These are phyloP conservation scores for Erodium chrysanthum DNA, from an alignment of 441 rosid genomes.

Conservation along the genomic window DNA sequence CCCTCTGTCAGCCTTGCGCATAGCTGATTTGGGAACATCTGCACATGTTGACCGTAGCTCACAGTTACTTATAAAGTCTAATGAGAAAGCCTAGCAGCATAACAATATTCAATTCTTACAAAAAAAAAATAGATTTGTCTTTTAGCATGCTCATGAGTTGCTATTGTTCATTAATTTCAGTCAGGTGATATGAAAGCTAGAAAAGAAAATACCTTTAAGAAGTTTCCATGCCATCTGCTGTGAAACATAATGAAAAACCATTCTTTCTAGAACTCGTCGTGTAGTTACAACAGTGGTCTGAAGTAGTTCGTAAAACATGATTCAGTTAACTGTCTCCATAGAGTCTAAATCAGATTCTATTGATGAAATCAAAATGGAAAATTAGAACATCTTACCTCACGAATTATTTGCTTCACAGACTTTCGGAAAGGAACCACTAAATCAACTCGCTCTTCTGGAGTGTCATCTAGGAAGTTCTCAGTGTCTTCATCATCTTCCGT, in stretches of 20 bases:
- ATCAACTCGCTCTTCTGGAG: slow-evolving; percentile 44
- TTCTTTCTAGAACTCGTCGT: slow-evolving; percentile 76
- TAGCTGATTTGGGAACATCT: slow-evolving; percentile 77
- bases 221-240: slow-evolving; percentile 94
- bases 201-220: slow-evolving; percentile 54
- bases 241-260: slow-evolving; percentile 67
- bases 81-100: slow-evolving; percentile 6
- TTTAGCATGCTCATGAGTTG: not conserved
- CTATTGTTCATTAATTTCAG: not conserved
- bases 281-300: slow-evolving; percentile 85
- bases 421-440: slow-evolving; percentile 70
- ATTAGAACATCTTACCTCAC: slow-evolving; percentile 45
- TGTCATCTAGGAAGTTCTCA: slow-evolving; percentile 40
- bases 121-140: not conserved
- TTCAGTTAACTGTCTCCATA: slow-evolving; percentile 11
- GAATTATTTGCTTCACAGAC: slow-evolving; percentile 71
- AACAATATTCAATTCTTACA: not conserved
- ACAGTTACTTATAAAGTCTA: slow-evolving; percentile 10
- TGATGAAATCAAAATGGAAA: not conserved
- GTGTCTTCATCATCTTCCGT: slow-evolving; percentile 61
- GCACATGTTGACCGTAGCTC: slow-evolving; percentile 18
- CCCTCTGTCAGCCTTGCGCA: slow-evolving; percentile 74
- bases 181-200: not conserved
- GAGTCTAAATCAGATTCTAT: no score
- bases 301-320: slow-evolving; percentile 12